Evolutionary conservation across 139 green algal species (phyloP).

Genomic region (Tetraselmis striata): DNA sequence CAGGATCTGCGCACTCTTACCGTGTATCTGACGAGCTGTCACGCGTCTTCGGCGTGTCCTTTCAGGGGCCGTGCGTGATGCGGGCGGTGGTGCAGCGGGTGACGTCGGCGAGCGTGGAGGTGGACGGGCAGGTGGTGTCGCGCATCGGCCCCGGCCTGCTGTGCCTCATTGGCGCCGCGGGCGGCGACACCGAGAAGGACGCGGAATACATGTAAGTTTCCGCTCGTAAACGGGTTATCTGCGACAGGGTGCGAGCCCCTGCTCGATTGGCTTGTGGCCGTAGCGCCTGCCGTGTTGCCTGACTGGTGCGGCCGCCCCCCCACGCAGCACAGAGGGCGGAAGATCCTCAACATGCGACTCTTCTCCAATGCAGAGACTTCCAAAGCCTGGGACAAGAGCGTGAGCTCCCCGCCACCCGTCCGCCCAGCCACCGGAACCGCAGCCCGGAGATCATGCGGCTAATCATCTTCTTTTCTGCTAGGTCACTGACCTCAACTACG

Average conservation of each 20-base stretch:
- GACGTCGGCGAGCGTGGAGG: slow-evolving; percentile 19
- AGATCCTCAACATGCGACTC: slow-evolving; percentile 44
- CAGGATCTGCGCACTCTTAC: too few relatives aligned
- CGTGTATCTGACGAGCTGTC: too few relatives aligned
- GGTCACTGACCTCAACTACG: slow-evolving; percentile 31
- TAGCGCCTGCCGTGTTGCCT: too few relatives aligned
- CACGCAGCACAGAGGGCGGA: slow-evolving; percentile 22
- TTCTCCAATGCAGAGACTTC: slow-evolving; percentile 40
- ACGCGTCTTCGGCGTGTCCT: too few relatives aligned
- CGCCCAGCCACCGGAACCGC: too few relatives aligned
- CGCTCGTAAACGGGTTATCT: background rate
- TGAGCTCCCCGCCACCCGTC: background rate
- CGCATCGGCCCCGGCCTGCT: slow-evolving; percentile 50
- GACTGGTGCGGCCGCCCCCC: too few relatives aligned
- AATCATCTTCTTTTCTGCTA: too few relatives aligned
- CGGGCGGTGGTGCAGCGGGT: background rate
- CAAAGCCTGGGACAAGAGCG: slow-evolving; percentile 46
- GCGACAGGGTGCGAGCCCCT: too few relatives aligned
- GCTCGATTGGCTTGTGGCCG: too few relatives aligned
- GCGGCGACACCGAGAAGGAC: slow-evolving; percentile 39
- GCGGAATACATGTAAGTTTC: slow-evolving; percentile 47
- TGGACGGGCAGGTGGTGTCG: slow-evolving; percentile 45
- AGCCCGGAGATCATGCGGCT: too few relatives aligned
- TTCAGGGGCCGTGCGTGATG: too few relatives aligned
- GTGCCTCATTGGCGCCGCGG: slow-evolving; percentile 47